These are phyloP conservation scores for Thalassiosira profunda DNA, from an alignment of 108 stramenopile genomes.

Conservation along the genomic window DNA sequence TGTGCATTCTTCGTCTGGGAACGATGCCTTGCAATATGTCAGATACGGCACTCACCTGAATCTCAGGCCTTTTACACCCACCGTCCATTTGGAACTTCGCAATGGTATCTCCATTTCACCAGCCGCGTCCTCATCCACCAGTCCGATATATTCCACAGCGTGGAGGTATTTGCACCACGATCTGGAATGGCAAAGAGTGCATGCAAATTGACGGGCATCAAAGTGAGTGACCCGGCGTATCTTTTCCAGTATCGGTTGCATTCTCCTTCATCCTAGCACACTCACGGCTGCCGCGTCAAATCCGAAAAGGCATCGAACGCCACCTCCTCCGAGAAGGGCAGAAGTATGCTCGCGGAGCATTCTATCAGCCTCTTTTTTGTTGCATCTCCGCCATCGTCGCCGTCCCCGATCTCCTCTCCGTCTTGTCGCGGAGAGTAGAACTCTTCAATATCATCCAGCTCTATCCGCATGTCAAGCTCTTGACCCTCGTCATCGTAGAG, in stretches of 20 bases:
- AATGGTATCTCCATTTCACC: constrained; percentile 9
- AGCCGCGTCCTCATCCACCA: constrained; percentile 4
- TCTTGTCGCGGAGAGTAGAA: too few relatives aligned
- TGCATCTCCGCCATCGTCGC: background rate
- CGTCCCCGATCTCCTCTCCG: background rate
- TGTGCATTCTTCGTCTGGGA: background rate
- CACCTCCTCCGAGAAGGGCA: constrained; percentile 69
- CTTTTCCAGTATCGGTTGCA: background rate
- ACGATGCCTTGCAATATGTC: background rate
- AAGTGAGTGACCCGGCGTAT: background rate
- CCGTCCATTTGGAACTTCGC: constrained; percentile 71
- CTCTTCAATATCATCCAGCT: too few relatives aligned
- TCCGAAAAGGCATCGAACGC: constrained; percentile 88
- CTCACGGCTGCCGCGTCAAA: constrained; percentile 70
- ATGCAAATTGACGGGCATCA: background rate
- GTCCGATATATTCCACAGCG: constrained; percentile 60
- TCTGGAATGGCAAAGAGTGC: background rate
- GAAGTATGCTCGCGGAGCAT: constrained; percentile 40
- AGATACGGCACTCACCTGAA: constrained; percentile 52
- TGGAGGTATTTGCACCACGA: constrained; percentile 79
- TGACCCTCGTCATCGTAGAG: too few relatives aligned
- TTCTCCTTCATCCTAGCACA: background rate
- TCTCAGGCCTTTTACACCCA: constrained; percentile 61
- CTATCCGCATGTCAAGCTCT: too few relatives aligned
- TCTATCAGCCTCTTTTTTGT: constrained; percentile 23